A percentile compares a stretch with the other conserved stretches of the same genome.
Conservation (phyloP, 768 basidiomycete genomes). For the Pleurotus eryngii region DNA sequence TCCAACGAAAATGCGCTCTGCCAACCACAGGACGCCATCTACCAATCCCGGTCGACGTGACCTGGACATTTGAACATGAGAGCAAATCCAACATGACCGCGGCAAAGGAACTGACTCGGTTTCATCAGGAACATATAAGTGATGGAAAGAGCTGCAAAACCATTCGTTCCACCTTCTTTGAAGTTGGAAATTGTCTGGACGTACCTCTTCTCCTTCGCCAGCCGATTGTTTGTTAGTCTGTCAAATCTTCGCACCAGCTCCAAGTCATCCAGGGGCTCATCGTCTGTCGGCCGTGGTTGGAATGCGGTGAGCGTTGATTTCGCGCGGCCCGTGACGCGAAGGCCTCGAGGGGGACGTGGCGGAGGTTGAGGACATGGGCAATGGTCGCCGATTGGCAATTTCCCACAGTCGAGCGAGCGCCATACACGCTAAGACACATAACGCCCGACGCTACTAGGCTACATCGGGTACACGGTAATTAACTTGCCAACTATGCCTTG, state of each 20-base stretch:
- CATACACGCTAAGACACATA: no score
- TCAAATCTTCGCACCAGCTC: conserved; percentile 1
- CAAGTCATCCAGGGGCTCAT: conserved; percentile 1
- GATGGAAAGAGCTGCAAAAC: conserved; percentile 1
- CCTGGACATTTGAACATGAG: neutral
- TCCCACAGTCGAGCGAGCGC: no score
- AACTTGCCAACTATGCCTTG: no score
- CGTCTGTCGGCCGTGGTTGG: neutral
- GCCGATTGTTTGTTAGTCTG: neutral
- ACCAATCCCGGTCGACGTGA: conserved; percentile 1
- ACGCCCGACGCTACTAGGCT: no score
- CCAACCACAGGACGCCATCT: conserved; percentile 7
- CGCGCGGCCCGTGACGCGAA: neutral
- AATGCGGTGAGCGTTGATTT: neutral
- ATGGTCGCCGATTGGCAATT: no score
- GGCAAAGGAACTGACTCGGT: neutral
- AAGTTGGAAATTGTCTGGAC: neutral
- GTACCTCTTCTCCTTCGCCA: conserved; percentile 2
- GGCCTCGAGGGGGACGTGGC: neutral
- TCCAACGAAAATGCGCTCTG: conserved; percentile 4
- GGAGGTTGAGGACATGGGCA: no score
- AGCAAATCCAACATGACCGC: neutral
- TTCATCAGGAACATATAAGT: neutral
- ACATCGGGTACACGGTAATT: no score
- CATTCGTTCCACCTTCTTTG: neutral